phyloP scores from a whole-genome alignment of 2,329 filamentous ascomycete genomes.

The Colletotrichum camelliae region DNA sequence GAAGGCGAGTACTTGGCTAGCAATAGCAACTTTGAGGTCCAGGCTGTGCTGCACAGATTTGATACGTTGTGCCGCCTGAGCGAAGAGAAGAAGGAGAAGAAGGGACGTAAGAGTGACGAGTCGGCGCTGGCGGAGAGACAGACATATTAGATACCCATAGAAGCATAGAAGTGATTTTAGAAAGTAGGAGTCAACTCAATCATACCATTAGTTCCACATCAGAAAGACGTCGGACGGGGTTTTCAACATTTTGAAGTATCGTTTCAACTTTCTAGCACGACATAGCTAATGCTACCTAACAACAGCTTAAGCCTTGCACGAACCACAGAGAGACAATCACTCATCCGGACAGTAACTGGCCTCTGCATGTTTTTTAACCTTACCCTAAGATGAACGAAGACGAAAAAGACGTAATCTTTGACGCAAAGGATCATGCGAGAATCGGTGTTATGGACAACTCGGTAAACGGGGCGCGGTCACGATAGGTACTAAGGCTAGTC shows the following conservation, averaged over 20 bases:
- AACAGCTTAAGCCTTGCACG: not conserved
- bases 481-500: too few relatives aligned
- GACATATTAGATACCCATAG: not conserved
- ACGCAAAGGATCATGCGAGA: not conserved
- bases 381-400: not conserved
- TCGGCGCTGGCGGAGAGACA: not conserved
- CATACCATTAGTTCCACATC: not conserved
- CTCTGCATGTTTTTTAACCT: not conserved
- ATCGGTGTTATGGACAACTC: too few relatives aligned
- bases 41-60: not conserved
- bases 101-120: not conserved
- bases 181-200: rapidly evolving
- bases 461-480: too few relatives aligned
- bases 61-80: not conserved
- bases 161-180: too few relatives aligned
- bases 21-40: not conserved
- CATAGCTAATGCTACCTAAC: not conserved
- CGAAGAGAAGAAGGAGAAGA: not conserved
- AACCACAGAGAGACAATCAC: rapidly evolving
- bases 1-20: conserved; percentile 19
- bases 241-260: not conserved
- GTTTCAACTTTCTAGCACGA: not conserved
- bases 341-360: not conserved
- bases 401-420: not conserved
- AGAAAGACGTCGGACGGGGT: rapidly evolving